Percentiles rank a stretch among this genome's conserved stretches.
Evolutionary conservation across 179 eudicot genomes (phyloP).

Genomic region (Silene coronaria): DNA sequence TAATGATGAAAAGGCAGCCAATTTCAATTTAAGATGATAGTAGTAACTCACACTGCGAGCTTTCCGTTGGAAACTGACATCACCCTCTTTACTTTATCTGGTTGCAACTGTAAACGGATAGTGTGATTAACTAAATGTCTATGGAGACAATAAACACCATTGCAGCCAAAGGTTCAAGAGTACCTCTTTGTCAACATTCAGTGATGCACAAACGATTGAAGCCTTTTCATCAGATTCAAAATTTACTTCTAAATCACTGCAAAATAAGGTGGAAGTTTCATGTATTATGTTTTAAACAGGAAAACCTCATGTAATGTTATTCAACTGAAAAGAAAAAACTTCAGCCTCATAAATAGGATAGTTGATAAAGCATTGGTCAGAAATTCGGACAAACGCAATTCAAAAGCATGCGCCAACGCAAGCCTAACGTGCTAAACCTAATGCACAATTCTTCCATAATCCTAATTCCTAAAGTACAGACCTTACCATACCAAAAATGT

Average conservation of each 20-base stretch:
- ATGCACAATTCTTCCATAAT: no score
- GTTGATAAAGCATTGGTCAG: not conserved
- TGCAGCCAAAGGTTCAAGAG: not conserved
- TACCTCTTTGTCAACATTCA: constrained; percentile 88
- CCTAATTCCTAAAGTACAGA: no score
- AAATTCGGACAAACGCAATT: not conserved
- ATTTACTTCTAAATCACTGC: constrained; percentile 80
- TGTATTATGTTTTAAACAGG: no score
- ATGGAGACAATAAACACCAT: not conserved
- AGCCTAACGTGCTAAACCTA: not conserved
- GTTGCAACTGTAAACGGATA: constrained; percentile 56
- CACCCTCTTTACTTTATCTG: constrained; percentile 79
- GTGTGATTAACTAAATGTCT: not conserved
- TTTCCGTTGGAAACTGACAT: constrained; percentile 64
- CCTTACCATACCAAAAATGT: no score
- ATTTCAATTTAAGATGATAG: not conserved
- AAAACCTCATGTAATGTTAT: not conserved
- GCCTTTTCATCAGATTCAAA: constrained; percentile 64
- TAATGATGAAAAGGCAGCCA: not conserved
- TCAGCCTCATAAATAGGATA: not conserved
- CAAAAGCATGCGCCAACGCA: not conserved
- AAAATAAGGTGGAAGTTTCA: constrained; percentile 12
- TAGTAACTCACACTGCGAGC: constrained; percentile 63
- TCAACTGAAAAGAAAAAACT: not conserved
- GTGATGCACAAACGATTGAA: constrained; percentile 49